Conservation (phyloP, 306 rosid species). For the Pyrus betulifolia region DNA sequence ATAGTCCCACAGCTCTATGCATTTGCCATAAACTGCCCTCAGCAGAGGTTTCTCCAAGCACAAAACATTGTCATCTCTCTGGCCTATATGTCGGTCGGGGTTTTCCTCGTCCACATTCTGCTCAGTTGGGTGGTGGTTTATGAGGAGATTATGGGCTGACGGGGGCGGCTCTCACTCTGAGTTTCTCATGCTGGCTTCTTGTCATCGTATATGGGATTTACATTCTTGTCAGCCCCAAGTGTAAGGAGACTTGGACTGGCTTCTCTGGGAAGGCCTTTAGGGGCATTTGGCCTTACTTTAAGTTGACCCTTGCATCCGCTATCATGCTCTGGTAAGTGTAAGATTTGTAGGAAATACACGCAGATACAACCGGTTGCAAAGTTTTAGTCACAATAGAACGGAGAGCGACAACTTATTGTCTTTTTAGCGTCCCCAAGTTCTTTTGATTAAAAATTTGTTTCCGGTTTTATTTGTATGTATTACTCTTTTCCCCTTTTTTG, state of each 20-base stretch:
- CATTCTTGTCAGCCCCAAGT: slow-evolving; percentile 50
- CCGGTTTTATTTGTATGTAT: too few relatives aligned
- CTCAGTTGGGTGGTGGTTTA: slow-evolving; percentile 50
- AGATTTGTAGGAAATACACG: too few relatives aligned
- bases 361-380: too few relatives aligned
- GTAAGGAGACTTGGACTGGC: slow-evolving; percentile 73
- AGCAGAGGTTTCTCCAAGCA: slow-evolving; percentile 79
- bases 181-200: slow-evolving; percentile 73
- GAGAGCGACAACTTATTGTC: too few relatives aligned
- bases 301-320: slow-evolving; percentile 64
- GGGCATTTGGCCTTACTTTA: slow-evolving; percentile 73
- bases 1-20: slow-evolving; percentile 62
- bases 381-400: too few relatives aligned
- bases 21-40: slow-evolving; percentile 56
- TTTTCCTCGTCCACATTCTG: slow-evolving; percentile 41
- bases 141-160: slow-evolving; percentile 39
- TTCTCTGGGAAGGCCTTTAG: slow-evolving; percentile 40
- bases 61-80: slow-evolving; percentile 72
- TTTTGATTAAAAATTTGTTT: too few relatives aligned
- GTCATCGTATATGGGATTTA: slow-evolving; percentile 35
- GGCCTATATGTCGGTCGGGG: slow-evolving; percentile 60
- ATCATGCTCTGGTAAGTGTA: slow-evolving; percentile 53
- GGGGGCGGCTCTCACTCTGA: slow-evolving; percentile 59
- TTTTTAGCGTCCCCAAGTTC: too few relatives aligned
- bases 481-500: not conserved